Evolutionary conservation across 2,329 filamentous ascomycete genomes (phyloP), one percentile per base, ranked within the genome.

Genomic region (Aspergillus chevalieri): DNA sequence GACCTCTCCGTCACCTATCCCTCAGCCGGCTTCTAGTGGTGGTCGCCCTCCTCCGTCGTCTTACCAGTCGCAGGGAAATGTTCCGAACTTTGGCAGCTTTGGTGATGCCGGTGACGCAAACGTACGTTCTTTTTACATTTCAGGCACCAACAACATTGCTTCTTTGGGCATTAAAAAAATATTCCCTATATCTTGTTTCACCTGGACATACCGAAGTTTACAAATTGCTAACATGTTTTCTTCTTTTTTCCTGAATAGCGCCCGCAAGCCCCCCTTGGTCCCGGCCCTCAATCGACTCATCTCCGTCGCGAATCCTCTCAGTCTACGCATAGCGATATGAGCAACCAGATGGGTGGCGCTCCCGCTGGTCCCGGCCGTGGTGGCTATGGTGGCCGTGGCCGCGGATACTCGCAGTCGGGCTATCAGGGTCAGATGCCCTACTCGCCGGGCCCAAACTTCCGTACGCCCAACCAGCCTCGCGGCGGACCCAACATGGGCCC

Each of bases 1-100:
- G 44, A 85, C 87, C 59, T 96, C 92, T 43, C 93, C 93, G 3
- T 92, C 89, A 39, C 93, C 93, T 4, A 97, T 97, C 60, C 92
- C 93, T 28, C 88, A 92, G 70, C 89, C 90, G 46, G 82, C 86
- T 48, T 84, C 85, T 30, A 93, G 90, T 64, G 89, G 90, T 60
- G 89, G 84, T 48, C 77, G 89, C 63, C 91, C 91, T 59, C 91
- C 91, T 60, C 89, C 90, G 42, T 86, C 89, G 30, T 81, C 81
- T 56, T 79, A 89, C 56, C 79, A 85, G 58, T 84, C 84, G 57
- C 83, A 86, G 58, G 81, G 81, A 48, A 85, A 83, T 63, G 84
- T 85, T 69, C 81, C 88, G 47, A 81, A 76, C 60, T 96, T 95
- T 75, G 91, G 91, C 57, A 91, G 87, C 72, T 85, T 92, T 59